Evolutionary conservation across 306 rosid genomes (phyloP), one percentile per base, ranked within the genome.

Genomic region (Castanopsis chinensis): DNA sequence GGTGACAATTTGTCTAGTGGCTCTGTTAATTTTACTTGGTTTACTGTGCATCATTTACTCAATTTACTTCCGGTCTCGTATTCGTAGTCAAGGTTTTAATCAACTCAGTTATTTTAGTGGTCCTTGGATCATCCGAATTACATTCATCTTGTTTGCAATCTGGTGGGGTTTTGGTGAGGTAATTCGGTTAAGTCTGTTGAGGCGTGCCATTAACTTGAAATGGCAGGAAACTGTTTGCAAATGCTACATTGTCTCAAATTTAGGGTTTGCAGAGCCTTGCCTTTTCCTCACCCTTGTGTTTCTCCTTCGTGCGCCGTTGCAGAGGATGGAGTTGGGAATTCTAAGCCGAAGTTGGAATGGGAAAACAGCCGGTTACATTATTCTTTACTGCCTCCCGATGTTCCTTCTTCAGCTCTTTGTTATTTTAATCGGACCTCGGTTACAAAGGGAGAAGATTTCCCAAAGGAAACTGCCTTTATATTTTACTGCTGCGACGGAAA

Each of bases 191-290:
- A 88, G 92, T 74, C 79, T 91, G 83, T 86, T 92, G 80, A 83
- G 98, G 73, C 86, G 89, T 3, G 23, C 77, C 77, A 80, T 89
- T 80, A 82, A 89, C 87, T 83, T 82, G 61, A 83, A 90, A 90
- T 95, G 99, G 99, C 89, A 90, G 89, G 91, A 85, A 82, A 91
- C 89, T 72, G 83, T 88, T 63, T 95, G 98, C 99, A 95, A 95
- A 84, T 87, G 97, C 73, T 95, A 95, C 86, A 91, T 95, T 71
- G 91, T 95, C 59, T 95, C 99, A 51, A 95, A 88, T 83, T 85
- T 95, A 80, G 99, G 99, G 84, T 95, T 95, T 86, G 98, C 99
- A 77, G 99, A 95, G 82, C 99, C 99, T 57, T 95, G 98, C 88
- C 91, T 95, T 76, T 92, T 95, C 83, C 96, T 95, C 85, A 95